Evolutionary conservation across 495 filamentous ascomycete species (phyloP).

Genomic region (Penicillium parvum): DNA sequence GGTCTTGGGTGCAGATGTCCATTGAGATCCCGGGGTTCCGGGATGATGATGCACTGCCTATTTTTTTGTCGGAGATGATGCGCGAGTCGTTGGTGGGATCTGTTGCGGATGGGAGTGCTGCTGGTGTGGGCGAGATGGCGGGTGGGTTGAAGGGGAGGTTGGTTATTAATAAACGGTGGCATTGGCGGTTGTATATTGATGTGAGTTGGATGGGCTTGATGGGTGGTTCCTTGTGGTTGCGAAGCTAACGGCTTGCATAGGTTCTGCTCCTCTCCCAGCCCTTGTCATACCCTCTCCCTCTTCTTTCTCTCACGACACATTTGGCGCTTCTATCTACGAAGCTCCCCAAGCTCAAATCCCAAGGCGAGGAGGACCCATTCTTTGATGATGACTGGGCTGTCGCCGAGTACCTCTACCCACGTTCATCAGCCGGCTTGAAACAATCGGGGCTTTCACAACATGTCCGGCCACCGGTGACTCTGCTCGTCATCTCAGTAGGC

Average conservation of each 20-base stretch:
- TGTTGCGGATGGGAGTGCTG: no score
- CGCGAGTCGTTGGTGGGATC: constrained; percentile 76
- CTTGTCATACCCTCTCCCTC: constrained; percentile 83
- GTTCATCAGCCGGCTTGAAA: constrained; percentile 18
- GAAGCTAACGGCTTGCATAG: constrained; percentile 39
- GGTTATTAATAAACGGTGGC: constrained; percentile 81
- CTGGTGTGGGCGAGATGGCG: constrained; percentile 34
- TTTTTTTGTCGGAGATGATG: constrained; percentile 83
- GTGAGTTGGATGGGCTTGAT: constrained; percentile 47
- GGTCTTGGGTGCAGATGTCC: constrained; percentile 72
- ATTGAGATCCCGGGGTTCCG: constrained; percentile 82
- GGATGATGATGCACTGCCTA: constrained; percentile 86
- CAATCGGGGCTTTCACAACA: constrained; percentile 15
- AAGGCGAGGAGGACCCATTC: constrained; percentile 88
- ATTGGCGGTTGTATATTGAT: constrained; percentile 96
- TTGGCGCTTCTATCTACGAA: constrained; percentile 89
- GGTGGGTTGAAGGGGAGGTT: constrained; percentile 65
- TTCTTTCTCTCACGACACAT: constrained; percentile 88
- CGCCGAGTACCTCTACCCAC: constrained; percentile 70
- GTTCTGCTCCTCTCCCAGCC: constrained; percentile 91
- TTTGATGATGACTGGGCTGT: constrained; percentile 98
- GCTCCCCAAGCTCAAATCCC: constrained; percentile 76
- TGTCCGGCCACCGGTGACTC: constrained; percentile 71
- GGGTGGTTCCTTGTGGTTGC: neutral
- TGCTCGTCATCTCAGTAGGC: constrained; percentile 82